These are phyloP conservation scores for Artemisia tridentata DNA, from an alignment of 129 eudicot species.

Conservation along the genomic window DNA sequence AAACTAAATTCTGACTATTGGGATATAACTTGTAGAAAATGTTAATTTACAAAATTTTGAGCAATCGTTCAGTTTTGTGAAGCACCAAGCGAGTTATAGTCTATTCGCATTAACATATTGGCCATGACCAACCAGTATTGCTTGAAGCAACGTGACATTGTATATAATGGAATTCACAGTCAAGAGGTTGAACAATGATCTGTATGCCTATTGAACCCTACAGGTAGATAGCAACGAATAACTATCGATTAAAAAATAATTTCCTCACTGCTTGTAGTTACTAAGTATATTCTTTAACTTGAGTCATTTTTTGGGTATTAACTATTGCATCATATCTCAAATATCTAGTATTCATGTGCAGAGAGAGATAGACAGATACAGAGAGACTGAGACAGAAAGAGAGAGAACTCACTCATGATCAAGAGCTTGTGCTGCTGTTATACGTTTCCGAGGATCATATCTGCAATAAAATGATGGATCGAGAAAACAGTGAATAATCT, in stretches of 20 bases:
- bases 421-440: conserved; percentile 98
- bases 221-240: neutral
- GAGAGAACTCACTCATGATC: conserved; percentile 78
- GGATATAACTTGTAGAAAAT: neutral
- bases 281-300: neutral
- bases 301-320: neutral
- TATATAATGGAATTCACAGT: too few species aligned
- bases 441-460: conserved; percentile 92
- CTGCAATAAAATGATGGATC: conserved; percentile 33
- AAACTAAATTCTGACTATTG: neutral
- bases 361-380: neutral
- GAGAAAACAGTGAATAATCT: conserved; percentile 17
- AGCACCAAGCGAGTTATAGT: too few species aligned
- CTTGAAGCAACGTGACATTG: neutral
- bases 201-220: neutral
- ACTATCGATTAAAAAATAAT: neutral
- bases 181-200: neutral
- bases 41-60: neutral
- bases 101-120: neutral
- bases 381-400: neutral
- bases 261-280: neutral
- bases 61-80: neutral
- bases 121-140: neutral
- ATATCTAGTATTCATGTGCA: neutral
- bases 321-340: neutral